Percentiles rank a stretch among this genome's conserved stretches.
Evolutionary conservation across 352 stramenopile species (phyloP).

Genomic region (Phytophthora fragariaefolia): DNA sequence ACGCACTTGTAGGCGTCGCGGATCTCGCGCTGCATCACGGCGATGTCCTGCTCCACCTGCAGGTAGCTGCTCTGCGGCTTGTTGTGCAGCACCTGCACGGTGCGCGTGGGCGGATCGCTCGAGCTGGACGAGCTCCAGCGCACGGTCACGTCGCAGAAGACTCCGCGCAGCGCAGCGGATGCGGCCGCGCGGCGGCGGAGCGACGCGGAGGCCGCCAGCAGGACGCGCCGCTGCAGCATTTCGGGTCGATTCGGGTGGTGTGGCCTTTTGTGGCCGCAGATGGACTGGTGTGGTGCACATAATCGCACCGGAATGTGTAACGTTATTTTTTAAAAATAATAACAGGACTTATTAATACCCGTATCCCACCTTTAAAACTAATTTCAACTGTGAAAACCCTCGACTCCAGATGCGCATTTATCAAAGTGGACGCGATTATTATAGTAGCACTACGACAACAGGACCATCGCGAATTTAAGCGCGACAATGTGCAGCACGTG

Average conservation of each 20-base stretch:
- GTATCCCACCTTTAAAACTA: too few species aligned
- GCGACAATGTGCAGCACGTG: too few species aligned
- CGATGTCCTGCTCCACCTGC: slow-evolving; percentile 82
- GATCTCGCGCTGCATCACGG: slow-evolving; percentile 82
- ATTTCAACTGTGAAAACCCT: too few species aligned
- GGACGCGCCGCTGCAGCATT: slow-evolving; percentile 25
- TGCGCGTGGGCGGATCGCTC: slow-evolving; percentile 25
- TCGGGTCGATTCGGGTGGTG: slow-evolving; percentile 27
- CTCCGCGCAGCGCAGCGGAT: slow-evolving; percentile 1
- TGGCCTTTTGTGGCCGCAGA: slow-evolving; percentile 12
- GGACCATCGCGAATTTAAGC: too few species aligned
- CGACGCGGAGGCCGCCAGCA: slow-evolving; percentile 18
- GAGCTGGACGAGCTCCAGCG: slow-evolving; percentile 24
- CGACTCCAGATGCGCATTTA: too few species aligned
- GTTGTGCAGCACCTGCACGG: slow-evolving; percentile 72
- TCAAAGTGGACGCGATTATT: too few species aligned
- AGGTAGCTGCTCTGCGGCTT: slow-evolving; percentile 61
- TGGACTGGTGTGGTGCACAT: neutral
- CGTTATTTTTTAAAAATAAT: too few species aligned
- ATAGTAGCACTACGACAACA: too few species aligned
- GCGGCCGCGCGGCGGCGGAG: slow-evolving; percentile 17
- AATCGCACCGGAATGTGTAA: too few species aligned
- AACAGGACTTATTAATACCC: too few species aligned
- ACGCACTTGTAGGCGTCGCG: slow-evolving; percentile 83
- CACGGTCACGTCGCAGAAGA: neutral